These are phyloP conservation scores for Periconia macrospinosa DNA, from an alignment of 2,329 filamentous ascomycete species.

Conservation along the genomic window DNA sequence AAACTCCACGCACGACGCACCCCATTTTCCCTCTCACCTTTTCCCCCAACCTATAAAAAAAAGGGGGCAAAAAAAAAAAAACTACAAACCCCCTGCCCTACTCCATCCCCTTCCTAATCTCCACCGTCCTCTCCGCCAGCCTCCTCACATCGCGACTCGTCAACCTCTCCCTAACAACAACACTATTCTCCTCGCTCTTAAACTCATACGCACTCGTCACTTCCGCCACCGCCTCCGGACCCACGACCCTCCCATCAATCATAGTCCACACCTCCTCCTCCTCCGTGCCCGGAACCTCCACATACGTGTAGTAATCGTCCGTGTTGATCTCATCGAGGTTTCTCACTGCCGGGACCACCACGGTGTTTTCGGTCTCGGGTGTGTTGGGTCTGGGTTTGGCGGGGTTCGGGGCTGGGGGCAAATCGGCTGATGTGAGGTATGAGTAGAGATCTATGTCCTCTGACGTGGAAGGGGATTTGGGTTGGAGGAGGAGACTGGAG, in stretches of 20 bases:
- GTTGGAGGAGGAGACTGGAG: no score
- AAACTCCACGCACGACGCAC: no score
- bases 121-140: conserved; percentile 21
- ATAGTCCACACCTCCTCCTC: neutral
- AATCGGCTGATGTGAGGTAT: neutral
- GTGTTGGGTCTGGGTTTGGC: neutral
- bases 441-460: neutral
- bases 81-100: neutral
- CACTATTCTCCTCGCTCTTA: conserved; percentile 4
- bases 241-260: conserved; percentile 12
- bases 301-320: conserved; percentile 13
- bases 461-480: neutral
- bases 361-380: neutral
- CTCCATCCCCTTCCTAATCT: conserved; percentile 9
- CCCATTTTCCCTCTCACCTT: no score
- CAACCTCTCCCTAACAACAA: conserved; percentile 20
- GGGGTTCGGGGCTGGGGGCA: neutral
- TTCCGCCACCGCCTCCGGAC: conserved; percentile 17
- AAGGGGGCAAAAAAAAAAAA: no score
- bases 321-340: neutral
- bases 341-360: neutral
- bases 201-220: conserved; percentile 19
- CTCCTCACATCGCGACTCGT: conserved; percentile 14
- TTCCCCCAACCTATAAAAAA: no score
- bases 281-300: conserved; percentile 3